Conservation (phyloP, 1,284 basidiomycete genomes). For the Omphalotus olearius region DNA sequence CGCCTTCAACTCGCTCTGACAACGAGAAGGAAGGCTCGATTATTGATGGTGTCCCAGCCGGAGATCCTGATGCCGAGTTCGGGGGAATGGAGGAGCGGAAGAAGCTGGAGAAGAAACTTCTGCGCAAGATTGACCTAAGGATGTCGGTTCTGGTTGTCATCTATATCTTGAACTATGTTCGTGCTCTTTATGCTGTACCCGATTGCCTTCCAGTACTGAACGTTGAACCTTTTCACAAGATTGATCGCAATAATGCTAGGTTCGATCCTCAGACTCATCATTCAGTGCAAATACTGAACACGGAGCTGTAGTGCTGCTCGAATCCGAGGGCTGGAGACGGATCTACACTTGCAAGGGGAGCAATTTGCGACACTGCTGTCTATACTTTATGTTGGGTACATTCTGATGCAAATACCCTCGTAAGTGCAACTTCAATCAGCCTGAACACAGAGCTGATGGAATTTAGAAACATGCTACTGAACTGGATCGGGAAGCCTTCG, state of each 20-base stretch:
- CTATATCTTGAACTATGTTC: constrained; percentile 51
- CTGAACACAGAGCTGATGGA: not conserved
- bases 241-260: constrained; percentile 67
- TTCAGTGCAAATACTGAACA: not conserved
- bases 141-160: constrained; percentile 44
- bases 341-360: constrained; percentile 52
- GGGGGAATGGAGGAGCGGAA: constrained; percentile 12
- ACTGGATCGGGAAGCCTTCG: constrained; percentile 65
- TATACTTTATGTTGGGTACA: constrained; percentile 3
- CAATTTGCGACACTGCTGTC: constrained; percentile 70
- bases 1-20: not conserved
- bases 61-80: constrained; percentile 11
- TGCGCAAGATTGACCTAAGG: constrained; percentile 20
- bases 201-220: not conserved
- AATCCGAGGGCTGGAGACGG: constrained; percentile 56
- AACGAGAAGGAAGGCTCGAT: not conserved
- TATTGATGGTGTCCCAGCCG: not conserved
- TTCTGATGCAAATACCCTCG: constrained; percentile 55
- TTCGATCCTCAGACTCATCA: constrained; percentile 19
- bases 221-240: constrained; percentile 28
- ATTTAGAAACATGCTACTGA: constrained; percentile 62
- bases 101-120: constrained; percentile 20
- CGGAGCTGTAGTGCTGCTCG: constrained; percentile 38
- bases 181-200: constrained; percentile 9
- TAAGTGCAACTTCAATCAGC: constrained; percentile 25